phyloP scores from a whole-genome alignment of 805 yeast species.

The Lipomyces kockii region DNA sequence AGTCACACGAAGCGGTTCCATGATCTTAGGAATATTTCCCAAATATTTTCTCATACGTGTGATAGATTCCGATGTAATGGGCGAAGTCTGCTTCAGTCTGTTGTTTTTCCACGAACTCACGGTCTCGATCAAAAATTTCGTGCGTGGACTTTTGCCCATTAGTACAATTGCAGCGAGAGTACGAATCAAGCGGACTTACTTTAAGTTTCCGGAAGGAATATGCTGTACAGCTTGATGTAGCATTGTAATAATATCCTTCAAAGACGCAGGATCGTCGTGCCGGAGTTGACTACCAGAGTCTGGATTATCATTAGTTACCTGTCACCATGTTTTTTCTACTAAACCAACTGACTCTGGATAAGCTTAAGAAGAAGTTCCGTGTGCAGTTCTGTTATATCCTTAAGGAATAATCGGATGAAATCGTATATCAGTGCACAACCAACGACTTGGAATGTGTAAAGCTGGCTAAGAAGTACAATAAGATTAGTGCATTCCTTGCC shows the following conservation, averaged over 20 bases:
- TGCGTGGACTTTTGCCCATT: constrained; percentile 58
- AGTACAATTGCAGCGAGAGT: background rate
- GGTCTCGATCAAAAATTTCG: constrained; percentile 82
- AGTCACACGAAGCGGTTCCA: constrained; percentile 82
- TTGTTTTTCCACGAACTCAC: constrained; percentile 86
- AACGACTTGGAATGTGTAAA: constrained; percentile 77
- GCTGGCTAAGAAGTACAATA: constrained; percentile 72
- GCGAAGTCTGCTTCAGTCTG: constrained; percentile 56
- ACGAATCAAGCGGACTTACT: constrained; percentile 8
- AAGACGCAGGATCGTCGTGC: constrained; percentile 83
- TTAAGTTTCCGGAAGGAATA: constrained; percentile 39
- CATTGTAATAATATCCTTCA: constrained; percentile 73
- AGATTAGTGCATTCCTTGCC: constrained; percentile 64
- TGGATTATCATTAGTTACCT: background rate
- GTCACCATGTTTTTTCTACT: background rate
- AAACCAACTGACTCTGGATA: constrained; percentile 52
- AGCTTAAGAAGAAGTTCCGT: constrained; percentile 79
- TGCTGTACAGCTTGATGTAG: constrained; percentile 56
- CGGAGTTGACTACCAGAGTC: constrained; percentile 82
- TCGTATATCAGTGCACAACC: constrained; percentile 79
- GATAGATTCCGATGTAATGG: constrained; percentile 54
- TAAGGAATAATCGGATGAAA: constrained; percentile 57
- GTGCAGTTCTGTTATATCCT: constrained; percentile 65
- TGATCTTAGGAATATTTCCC: constrained; percentile 52
- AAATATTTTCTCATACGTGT: constrained; percentile 67